A percentile compares a stretch with the other conserved stretches of the same genome.
Evolutionary conservation across 1,284 basidiomycete genomes (phyloP).

Genomic region (Ustilago xerochloae): DNA sequence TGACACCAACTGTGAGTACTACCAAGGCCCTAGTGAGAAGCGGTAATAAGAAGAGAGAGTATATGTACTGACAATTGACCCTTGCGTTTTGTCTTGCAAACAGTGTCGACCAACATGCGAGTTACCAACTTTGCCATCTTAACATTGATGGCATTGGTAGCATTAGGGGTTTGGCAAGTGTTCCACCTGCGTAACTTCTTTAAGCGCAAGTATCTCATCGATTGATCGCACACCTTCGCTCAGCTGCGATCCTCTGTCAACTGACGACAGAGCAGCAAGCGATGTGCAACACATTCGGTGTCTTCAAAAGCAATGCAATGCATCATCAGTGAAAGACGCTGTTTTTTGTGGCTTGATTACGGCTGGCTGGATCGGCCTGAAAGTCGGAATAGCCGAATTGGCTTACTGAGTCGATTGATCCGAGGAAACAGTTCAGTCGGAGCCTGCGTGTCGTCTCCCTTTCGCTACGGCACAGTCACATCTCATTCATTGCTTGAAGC

Average conservation of each 20-base stretch:
- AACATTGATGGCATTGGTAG: slow-evolving; percentile 81
- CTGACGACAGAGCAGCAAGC: not conserved
- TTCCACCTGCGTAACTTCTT: slow-evolving; percentile 92
- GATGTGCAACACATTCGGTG: not conserved
- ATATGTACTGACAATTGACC: not conserved
- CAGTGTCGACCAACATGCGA: slow-evolving; percentile 89
- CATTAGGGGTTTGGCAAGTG: slow-evolving; percentile 93
- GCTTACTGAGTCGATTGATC: too few species aligned
- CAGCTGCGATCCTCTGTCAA: not conserved
- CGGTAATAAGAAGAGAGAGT: not conserved
- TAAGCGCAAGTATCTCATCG: slow-evolving; percentile 96
- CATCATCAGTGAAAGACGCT: not conserved
- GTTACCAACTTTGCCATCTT: slow-evolving; percentile 94
- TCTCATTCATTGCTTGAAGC: not conserved
- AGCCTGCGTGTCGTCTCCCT: too few species aligned
- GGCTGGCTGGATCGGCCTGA: too few species aligned
- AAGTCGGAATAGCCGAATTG: too few species aligned
- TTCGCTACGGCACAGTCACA: not conserved
- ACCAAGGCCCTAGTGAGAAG: too few species aligned
- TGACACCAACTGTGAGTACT: slow-evolving; percentile 86
- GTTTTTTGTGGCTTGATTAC: too few species aligned
- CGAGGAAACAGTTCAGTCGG: too few species aligned
- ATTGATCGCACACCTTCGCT: slow-evolving; percentile 70
- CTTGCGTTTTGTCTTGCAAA: not conserved
- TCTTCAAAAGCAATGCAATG: not conserved